A percentile compares a stretch with the other conserved stretches of the same genome.
Conservation (phyloP, 768 basidiomycete species). For the Floccularia luteovirens region DNA sequence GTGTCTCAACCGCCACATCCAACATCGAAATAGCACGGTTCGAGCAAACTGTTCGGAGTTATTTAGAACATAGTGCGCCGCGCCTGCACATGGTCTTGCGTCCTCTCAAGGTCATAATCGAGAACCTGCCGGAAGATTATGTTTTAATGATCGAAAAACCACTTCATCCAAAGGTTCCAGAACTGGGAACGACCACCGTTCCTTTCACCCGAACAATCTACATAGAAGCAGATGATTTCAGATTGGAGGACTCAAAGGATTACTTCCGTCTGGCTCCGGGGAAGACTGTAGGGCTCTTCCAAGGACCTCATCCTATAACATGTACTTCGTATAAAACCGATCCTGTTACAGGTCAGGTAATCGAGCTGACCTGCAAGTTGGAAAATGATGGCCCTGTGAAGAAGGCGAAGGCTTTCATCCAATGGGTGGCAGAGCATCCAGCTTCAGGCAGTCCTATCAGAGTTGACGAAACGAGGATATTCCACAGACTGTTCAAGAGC, state of each 20-base stretch:
- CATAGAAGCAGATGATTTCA: conserved; percentile 92
- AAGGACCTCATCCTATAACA: conserved; percentile 86
- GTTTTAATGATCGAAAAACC: conserved; percentile 80
- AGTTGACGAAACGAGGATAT: conserved; percentile 87
- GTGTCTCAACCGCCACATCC: conserved; percentile 79
- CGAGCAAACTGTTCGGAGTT: conserved; percentile 82
- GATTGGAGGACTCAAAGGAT: conserved; percentile 83
- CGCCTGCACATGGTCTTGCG: conserved; percentile 86
- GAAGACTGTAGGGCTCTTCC: conserved; percentile 95
- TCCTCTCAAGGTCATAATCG: conserved; percentile 87
- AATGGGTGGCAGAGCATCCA: conserved; percentile 90
- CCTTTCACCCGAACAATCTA: conserved; percentile 87
- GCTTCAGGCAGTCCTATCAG: conserved; percentile 74
- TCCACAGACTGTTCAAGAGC: conserved; percentile 90
- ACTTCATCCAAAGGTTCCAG: conserved; percentile 88
- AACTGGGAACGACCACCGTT: conserved; percentile 72
- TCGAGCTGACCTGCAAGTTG: conserved; percentile 70
- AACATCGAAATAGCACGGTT: conserved; percentile 87
- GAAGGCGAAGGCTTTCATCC: conserved; percentile 92
- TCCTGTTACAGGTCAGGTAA: conserved; percentile 60
- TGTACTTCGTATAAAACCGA: conserved; percentile 86
- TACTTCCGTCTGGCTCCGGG: conserved; percentile 98
- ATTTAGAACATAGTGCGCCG: conserved; percentile 83
- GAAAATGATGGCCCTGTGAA: conserved; percentile 60
- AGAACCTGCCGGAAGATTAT: conserved; percentile 87